Percentiles rank a stretch among this genome's conserved stretches.
phyloP scores from a whole-genome alignment of 2,329 filamentous ascomycete genomes.

The Chaetothyriales sp. region DNA sequence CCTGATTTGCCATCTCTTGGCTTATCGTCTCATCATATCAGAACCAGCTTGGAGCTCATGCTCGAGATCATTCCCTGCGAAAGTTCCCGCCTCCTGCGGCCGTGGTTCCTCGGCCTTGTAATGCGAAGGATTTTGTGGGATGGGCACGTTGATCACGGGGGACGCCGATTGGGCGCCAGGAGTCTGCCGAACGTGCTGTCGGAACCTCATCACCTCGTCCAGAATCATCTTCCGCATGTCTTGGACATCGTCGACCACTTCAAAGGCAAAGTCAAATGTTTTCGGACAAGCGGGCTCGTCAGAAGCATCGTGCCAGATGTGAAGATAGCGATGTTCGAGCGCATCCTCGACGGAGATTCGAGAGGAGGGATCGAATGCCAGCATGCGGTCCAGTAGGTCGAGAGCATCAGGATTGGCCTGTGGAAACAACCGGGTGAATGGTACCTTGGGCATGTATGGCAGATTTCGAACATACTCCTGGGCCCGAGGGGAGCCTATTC shows the following conservation, averaged over 20 bases:
- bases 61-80: conserved; percentile 34
- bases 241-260: conserved; percentile 85
- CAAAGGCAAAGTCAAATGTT: conserved; percentile 96
- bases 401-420: conserved; percentile 92
- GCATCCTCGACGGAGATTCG: conserved; percentile 91
- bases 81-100: conserved; percentile 41
- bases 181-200: conserved; percentile 42
- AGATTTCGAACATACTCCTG: conserved; percentile 98
- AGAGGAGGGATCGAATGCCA: conserved; percentile 87
- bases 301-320: conserved; percentile 96
- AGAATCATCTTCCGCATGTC: conserved; percentile 97
- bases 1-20: not conserved
- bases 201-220: conserved; percentile 83
- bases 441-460: conserved; percentile 84
- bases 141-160: conserved; percentile 40
- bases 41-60: conserved; percentile 43
- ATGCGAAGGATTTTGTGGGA: conserved; percentile 47
- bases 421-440: conserved; percentile 78
- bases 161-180: conserved; percentile 15
- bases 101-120: conserved; percentile 44
- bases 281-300: conserved; percentile 90
- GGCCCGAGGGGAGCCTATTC: conserved; percentile 87
- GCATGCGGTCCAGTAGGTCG: conserved; percentile 90
- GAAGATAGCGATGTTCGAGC: conserved; percentile 87
- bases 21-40: conserved; percentile 31